Percentiles rank a stretch among this genome's conserved stretches.
Conservation (phyloP, 306 rosid genomes). For the Delonix regia region DNA sequence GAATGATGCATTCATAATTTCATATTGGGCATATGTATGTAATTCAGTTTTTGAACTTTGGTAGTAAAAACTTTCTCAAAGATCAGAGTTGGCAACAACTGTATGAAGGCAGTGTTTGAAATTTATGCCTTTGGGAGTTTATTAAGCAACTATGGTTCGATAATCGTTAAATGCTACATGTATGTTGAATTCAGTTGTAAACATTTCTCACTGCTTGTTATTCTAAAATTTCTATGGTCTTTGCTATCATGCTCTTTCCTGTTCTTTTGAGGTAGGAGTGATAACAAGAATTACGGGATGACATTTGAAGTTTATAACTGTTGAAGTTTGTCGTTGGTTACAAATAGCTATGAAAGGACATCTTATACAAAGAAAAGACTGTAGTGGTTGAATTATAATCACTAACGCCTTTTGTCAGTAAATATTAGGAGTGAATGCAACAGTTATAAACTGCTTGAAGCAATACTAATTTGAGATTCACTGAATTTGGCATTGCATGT, state of each 20-base stretch:
- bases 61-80: background rate
- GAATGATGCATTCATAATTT: background rate
- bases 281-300: background rate
- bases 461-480: background rate
- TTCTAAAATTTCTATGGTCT: background rate
- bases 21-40: constrained; percentile 1
- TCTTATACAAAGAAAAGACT: background rate
- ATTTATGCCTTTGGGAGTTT: constrained; percentile 1
- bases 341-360: background rate
- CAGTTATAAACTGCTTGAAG: background rate
- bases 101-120: background rate
- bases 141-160: background rate
- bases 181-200: background rate
- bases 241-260: background rate
- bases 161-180: constrained; percentile 18
- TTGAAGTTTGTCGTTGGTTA: constrained; percentile 14
- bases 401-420: background rate
- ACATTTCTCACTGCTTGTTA: background rate
- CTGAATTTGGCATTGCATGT: constrained; percentile 15
- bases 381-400: background rate
- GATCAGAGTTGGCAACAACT: constrained; percentile 12
- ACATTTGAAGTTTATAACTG: background rate
- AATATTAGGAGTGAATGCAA: constrained; percentile 14
- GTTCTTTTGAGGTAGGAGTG: background rate
- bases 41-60: constrained; percentile 16